These are phyloP conservation scores for Pouteria glomerata DNA, from an alignment of 148 eudicot species.

Conservation along the genomic window DNA sequence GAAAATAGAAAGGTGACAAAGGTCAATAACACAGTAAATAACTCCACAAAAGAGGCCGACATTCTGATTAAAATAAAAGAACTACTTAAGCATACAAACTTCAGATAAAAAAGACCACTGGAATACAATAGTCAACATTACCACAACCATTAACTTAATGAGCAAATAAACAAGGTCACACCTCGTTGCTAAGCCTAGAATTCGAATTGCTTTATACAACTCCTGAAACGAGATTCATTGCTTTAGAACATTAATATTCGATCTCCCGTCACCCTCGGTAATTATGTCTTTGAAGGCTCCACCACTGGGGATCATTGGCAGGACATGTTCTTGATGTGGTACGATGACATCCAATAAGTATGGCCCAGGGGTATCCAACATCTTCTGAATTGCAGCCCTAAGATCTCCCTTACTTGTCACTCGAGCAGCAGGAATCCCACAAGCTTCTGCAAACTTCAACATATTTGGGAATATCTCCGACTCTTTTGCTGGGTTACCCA, in stretches of 20 bases:
- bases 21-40: neutral
- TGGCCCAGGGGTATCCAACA: slow-evolving; percentile 66
- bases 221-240: neutral
- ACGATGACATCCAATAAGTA: slow-evolving; percentile 53
- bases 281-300: slow-evolving; percentile 46
- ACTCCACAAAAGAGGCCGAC: neutral
- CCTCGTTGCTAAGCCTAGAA: neutral
- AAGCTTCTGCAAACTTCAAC: slow-evolving; percentile 56
- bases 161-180: neutral
- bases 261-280: slow-evolving; percentile 54
- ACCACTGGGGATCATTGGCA: slow-evolving; percentile 69
- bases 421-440: slow-evolving; percentile 46
- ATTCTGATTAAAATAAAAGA: neutral
- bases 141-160: neutral
- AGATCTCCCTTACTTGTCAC: slow-evolving; percentile 36
- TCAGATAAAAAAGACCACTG: neutral
- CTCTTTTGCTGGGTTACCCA: slow-evolving; percentile 40
- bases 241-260: slow-evolving; percentile 14
- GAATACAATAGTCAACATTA: neutral
- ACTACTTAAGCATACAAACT: too few species aligned
- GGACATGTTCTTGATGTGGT: slow-evolving; percentile 63
- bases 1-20: too few species aligned
- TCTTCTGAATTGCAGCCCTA: slow-evolving; percentile 48
- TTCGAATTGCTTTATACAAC: slow-evolving; percentile 11
- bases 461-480: slow-evolving; percentile 43